Evolutionary conservation across 305 asterid species (phyloP).

Genomic region (Fraxinus sp.): DNA sequence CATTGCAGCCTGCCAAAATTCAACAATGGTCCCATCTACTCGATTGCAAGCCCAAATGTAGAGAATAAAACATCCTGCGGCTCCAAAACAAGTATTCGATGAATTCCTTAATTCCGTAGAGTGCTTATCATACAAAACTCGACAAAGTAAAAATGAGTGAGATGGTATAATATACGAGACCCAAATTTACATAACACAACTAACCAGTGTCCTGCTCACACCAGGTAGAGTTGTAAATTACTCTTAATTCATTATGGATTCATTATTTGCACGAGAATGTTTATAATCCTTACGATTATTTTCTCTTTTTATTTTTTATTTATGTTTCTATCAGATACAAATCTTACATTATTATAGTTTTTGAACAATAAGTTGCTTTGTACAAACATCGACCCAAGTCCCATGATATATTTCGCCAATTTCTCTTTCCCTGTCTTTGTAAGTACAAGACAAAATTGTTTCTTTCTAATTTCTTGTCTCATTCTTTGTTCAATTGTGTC

Average conservation of each 20-base stretch:
- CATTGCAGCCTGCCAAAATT: neutral
- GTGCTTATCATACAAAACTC: neutral
- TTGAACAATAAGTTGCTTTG: neutral
- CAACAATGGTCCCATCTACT: neutral
- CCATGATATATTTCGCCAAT: neutral
- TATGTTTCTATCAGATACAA: neutral
- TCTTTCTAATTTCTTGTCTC: neutral
- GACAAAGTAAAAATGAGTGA: too few relatives aligned
- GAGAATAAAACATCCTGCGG: too few relatives aligned
- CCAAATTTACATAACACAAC: too few relatives aligned
- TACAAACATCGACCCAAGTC: neutral
- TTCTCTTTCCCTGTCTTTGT: too few relatives aligned
- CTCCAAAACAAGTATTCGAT: too few relatives aligned
- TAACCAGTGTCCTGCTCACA: too few relatives aligned
- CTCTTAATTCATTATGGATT: too few relatives aligned
- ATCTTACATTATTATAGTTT: neutral
- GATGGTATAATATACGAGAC: too few relatives aligned
- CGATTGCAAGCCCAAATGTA: neutral
- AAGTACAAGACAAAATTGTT: neutral
- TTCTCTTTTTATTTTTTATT: too few relatives aligned
- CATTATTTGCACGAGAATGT: too few relatives aligned
- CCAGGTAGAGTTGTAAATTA: too few relatives aligned
- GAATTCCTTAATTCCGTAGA: neutral
- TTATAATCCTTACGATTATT: too few relatives aligned
- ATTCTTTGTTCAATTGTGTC: neutral